Percentiles rank a stretch among this genome's conserved stretches.
Conservation (phyloP, 148 eudicot genomes). For the Dianthus caryophyllus region DNA sequence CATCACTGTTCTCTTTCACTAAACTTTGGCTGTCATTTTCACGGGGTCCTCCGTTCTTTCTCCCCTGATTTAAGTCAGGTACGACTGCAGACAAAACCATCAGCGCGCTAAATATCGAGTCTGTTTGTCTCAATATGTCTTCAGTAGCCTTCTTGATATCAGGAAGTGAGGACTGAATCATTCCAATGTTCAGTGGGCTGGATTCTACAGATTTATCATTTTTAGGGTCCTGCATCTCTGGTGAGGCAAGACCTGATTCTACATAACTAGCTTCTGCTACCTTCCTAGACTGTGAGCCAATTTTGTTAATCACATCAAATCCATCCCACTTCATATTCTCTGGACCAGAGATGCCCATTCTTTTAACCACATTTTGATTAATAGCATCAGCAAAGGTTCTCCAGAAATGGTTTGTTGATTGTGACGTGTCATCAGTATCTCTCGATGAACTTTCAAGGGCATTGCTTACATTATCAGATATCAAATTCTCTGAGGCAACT, state of each 20-base stretch:
- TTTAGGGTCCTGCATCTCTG: conserved; percentile 30
- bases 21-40: conserved; percentile 36
- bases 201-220: conserved; percentile 28
- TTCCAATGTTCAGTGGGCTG: conserved; percentile 24
- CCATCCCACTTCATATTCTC: conserved; percentile 90
- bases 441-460: conserved; percentile 10
- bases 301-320: conserved; percentile 59
- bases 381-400: conserved; percentile 59
- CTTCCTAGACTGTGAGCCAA: conserved; percentile 56
- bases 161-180: conserved; percentile 52
- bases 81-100: conserved; percentile 81
- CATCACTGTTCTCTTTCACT: conserved; percentile 28
- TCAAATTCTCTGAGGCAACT: conserved; percentile 28
- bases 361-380: conserved; percentile 61
- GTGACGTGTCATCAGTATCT: conserved; percentile 28
- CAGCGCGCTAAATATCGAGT: conserved; percentile 73
- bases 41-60: conserved; percentile 30
- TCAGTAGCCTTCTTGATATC: conserved; percentile 83
- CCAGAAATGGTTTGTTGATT: conserved; percentile 71
- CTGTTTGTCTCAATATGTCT: conserved; percentile 81
- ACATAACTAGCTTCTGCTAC: conserved; percentile 79
- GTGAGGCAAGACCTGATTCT: conserved; percentile 90
- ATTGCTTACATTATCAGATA: conserved; percentile 17
- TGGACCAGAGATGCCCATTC: conserved; percentile 68
- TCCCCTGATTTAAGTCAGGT: conserved; percentile 52